Base-by-base conservation (phyloP, 1,284 basidiomycete species). In the Ustilago nuda region DNA sequence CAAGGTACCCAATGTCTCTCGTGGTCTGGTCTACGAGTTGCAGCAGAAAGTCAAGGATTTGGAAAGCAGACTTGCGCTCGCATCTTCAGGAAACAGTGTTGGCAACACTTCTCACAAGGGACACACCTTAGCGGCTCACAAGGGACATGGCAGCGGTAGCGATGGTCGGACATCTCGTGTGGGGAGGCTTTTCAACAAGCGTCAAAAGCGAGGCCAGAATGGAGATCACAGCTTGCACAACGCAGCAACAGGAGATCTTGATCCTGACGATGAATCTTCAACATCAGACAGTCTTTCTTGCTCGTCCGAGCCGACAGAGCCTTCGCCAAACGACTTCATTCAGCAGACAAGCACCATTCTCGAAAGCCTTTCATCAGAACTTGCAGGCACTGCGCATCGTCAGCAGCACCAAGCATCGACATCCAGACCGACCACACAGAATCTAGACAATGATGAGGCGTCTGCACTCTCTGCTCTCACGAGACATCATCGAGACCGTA, bases 11-110 rank as follows among this genome's bases (percentile, higher is more conserved):
- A 76, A 72, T 36, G 69, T 76, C 33, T 76, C 74, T 1, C 61
- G 74, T 11, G 63, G 74, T 27, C 35, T 76, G 36, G 59, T 76
- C 17, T 76, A 59, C 56, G 74, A 76, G 36, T 54, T 76, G 15
- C 74, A 76, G 41, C 68, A 69, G 37, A 76, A 76, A 54, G 74
- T 76, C 12, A 72, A 72, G 53, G 66, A 76, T 30, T 57, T 76
- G 13, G 74, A 76, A 48, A 57, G 63, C 32, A 58, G 55, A 45
- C 58, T 76, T 8, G 68, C 74, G 32, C 58, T 70, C 3, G 61
- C 73, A 8, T 64, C 67, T 17, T 52, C 72, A 0, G 60, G 48
- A 6, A 11, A 30, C 27, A 8, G 39, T 7, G 2, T 35, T 4
- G 8, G 19, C 15, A 64, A 35, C 32, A 43, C 35, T 30, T 30